Evolutionary conservation across 768 basidiomycete genomes (phyloP).

Genomic region (Tylopilus felleus): DNA sequence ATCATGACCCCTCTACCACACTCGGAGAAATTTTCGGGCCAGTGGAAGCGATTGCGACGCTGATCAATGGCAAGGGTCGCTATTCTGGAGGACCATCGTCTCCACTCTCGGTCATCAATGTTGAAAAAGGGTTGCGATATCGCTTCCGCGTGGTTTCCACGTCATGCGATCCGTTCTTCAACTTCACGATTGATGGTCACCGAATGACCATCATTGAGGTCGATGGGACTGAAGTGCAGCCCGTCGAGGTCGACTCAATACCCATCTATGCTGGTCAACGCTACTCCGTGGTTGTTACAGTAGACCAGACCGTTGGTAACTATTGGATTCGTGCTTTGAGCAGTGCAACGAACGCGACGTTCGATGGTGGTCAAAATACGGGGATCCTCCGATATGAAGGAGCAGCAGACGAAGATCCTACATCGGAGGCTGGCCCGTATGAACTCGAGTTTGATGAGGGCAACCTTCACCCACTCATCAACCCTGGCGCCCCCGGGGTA

Average conservation of each 20-base stretch:
- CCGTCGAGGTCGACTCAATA: conserved; percentile 1
- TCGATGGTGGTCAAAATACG: conserved; percentile 39
- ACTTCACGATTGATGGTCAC: conserved; percentile 6
- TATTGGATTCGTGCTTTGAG: conserved; percentile 1
- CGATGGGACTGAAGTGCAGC: neutral
- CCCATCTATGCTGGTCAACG: neutral
- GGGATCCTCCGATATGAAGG: conserved; percentile 52
- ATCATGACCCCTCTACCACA: neutral
- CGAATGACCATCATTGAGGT: conserved; percentile 6
- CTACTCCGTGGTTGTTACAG: conserved; percentile 1
- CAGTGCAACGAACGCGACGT: conserved; percentile 18
- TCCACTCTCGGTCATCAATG: neutral
- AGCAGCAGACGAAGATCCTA: conserved; percentile 43
- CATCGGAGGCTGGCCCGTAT: conserved; percentile 32
- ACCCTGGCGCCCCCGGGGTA: conserved; percentile 38
- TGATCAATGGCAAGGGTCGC: conserved; percentile 4
- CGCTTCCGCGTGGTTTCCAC: conserved; percentile 1
- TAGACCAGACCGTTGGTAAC: neutral
- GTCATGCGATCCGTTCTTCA: neutral
- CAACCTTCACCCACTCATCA: conserved; percentile 35
- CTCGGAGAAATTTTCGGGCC: neutral
- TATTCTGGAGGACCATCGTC: neutral
- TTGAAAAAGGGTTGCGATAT: neutral
- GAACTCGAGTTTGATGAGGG: conserved; percentile 36
- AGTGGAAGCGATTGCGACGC: neutral